Percentiles rank a stretch among this genome's conserved stretches.
phyloP scores from a whole-genome alignment of 2,329 filamentous ascomycete species.

The Epichloe baconii region DNA sequence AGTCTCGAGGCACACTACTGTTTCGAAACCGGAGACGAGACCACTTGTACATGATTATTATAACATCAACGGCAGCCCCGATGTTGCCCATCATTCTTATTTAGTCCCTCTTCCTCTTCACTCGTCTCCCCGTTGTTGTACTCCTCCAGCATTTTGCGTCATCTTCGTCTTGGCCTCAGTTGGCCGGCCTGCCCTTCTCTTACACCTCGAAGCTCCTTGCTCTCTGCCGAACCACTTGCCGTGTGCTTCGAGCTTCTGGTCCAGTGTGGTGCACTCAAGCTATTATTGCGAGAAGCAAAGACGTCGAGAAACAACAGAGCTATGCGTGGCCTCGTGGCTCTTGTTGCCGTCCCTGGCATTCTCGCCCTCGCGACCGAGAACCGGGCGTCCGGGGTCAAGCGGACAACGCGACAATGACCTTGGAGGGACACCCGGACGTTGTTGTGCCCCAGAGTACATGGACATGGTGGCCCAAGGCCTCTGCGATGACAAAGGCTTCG shows the following conservation, averaged over 20 bases:
- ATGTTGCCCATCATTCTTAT: too few species aligned
- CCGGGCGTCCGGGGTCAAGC: neutral
- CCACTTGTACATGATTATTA: neutral
- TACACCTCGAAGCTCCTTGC: neutral
- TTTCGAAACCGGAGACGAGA: neutral
- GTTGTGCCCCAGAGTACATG: neutral
- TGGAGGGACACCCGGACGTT: neutral
- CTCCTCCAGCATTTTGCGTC: neutral
- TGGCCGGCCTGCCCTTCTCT: too few species aligned
- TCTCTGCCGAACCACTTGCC: neutral
- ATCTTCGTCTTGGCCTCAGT: too few species aligned
- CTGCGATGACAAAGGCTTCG: slow-evolving; percentile 5
- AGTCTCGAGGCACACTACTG: neutral
- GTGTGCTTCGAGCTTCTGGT: neutral
- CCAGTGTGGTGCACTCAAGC: too few species aligned
- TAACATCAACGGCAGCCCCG: too few species aligned
- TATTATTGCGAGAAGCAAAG: too few species aligned
- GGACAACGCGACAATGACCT: neutral
- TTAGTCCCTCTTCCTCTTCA: too few species aligned
- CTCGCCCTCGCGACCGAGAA: neutral
- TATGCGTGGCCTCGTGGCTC: neutral
- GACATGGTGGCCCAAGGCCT: neutral
- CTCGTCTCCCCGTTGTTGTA: neutral
- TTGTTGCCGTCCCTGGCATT: neutral
- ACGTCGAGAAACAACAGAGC: neutral